Evolutionary conservation across 78 protist genomes (phyloP).

Genomic region (Pigoraptor vietnamica): DNA sequence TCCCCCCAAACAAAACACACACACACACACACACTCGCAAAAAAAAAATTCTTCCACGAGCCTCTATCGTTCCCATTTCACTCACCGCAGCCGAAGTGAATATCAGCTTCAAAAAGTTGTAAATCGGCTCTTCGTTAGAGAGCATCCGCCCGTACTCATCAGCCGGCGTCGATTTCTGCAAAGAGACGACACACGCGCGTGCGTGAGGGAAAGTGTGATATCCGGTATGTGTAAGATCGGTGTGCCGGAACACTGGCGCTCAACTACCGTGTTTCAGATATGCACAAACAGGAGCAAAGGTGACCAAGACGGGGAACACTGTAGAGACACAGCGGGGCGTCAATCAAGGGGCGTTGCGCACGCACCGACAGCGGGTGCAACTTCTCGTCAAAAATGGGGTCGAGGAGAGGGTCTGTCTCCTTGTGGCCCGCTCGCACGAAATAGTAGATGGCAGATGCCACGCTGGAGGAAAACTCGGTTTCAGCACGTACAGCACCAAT

Average conservation of each 20-base stretch:
- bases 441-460: neutral
- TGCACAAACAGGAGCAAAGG: neutral
- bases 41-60: neutral
- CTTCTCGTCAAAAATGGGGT: neutral
- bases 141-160: neutral
- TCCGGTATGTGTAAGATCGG: neutral
- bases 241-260: neutral
- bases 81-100: neutral
- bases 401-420: neutral
- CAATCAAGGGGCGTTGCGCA: too few relatives aligned
- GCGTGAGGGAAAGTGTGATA: neutral
- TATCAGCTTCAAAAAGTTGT: neutral
- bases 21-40: neutral
- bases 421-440: neutral
- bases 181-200: neutral
- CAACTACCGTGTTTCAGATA: neutral
- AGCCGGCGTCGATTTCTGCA: neutral
- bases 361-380: neutral
- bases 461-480: too few relatives aligned
- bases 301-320: neutral
- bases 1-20: neutral
- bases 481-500: too few relatives aligned
- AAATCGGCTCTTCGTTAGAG: neutral
- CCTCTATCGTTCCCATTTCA: too few relatives aligned
- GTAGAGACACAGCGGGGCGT: too few relatives aligned